Percentiles rank a stretch among this genome's conserved stretches.
Evolutionary conservation across 1,284 basidiomycete species (phyloP).

Genomic region (Cutaneotrichosporon mucoides): DNA sequence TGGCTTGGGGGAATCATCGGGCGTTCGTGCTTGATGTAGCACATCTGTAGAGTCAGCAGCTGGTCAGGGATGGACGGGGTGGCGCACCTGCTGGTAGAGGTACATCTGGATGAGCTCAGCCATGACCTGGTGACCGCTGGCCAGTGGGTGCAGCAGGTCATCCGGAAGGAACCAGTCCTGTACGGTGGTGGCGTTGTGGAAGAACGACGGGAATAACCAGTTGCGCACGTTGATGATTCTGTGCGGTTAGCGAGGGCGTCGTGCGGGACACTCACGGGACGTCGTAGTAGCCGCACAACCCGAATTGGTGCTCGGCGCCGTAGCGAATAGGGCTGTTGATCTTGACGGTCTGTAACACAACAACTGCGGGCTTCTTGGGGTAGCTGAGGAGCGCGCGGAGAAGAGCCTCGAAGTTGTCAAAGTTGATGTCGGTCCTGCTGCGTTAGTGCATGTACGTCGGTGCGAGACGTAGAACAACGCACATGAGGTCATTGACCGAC

Average conservation of each 20-base stretch:
- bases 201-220: conserved; percentile 1
- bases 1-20: neutral
- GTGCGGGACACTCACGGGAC: neutral
- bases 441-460: neutral
- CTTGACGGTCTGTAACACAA: conserved; percentile 2
- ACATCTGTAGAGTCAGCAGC: neutral
- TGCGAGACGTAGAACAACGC: neutral
- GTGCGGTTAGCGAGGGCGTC: neutral
- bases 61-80: neutral
- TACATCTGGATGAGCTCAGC: conserved; percentile 7
- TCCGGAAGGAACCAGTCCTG: neutral
- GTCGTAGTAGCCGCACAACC: conserved; percentile 1
- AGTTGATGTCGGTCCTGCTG: neutral
- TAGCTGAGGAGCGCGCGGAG: conserved; percentile 1
- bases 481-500: conserved; percentile 4
- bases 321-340: neutral
- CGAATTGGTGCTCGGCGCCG: conserved; percentile 1
- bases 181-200: neutral
- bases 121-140: neutral
- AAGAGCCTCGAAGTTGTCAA: conserved; percentile 5
- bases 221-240: conserved; percentile 5
- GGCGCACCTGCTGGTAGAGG: conserved; percentile 1
- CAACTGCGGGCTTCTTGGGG: conserved; percentile 1
- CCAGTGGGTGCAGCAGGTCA: neutral
- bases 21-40: neutral